Evolutionary conservation across 805 yeast species (phyloP).

Genomic region (Cyberlindnera lachancei): DNA sequence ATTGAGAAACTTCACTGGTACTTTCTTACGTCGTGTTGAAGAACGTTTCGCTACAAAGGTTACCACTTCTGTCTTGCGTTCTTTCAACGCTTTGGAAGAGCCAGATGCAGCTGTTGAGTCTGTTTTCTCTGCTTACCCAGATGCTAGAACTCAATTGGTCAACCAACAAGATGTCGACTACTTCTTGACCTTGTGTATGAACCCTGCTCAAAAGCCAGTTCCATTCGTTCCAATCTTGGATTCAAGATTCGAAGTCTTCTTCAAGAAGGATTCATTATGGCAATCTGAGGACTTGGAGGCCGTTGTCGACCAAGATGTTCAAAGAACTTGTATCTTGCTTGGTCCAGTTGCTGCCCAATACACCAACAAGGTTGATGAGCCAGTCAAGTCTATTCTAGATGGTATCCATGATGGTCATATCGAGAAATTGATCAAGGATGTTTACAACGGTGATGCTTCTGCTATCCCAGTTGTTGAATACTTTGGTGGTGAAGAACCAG

Average conservation of each 20-base stretch:
- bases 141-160: conserved; percentile 71
- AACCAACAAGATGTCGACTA: conserved; percentile 93
- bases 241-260: conserved; percentile 89
- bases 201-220: conserved; percentile 91
- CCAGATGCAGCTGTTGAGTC: conserved; percentile 57
- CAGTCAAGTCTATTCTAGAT: conserved; percentile 86
- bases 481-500: conserved; percentile 63
- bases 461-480: conserved; percentile 84
- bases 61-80: conserved; percentile 66
- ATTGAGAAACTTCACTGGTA: conserved; percentile 81
- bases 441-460: conserved; percentile 62
- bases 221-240: conserved; percentile 96
- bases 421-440: conserved; percentile 54
- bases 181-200: conserved; percentile 76
- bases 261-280: conserved; percentile 98
- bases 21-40: conserved; percentile 87
- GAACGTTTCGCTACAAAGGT: conserved; percentile 74
- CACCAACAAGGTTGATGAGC: conserved; percentile 83
- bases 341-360: conserved; percentile 98
- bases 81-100: conserved; percentile 54
- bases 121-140: conserved; percentile 64
- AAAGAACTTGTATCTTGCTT: conserved; percentile 97
- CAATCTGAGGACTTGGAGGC: conserved; percentile 96
- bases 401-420: conserved; percentile 88
- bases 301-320: conserved; percentile 92